Conservation (phyloP, 805 yeast genomes). For the Metschnikowia santaceciliae region DNA sequence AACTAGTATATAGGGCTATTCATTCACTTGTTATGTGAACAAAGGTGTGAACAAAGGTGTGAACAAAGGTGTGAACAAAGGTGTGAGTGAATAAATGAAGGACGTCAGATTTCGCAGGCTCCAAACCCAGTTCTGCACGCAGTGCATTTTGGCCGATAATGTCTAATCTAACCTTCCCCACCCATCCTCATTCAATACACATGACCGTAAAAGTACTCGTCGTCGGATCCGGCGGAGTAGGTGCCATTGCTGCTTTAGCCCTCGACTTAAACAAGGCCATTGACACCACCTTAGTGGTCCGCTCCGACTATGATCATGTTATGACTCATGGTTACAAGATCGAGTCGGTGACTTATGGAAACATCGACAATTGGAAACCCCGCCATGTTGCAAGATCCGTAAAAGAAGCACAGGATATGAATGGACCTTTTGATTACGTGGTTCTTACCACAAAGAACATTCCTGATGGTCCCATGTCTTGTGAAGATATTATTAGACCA, state of each 20-base stretch:
- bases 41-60: background rate
- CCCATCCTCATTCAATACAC: background rate
- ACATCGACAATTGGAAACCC: constrained; percentile 15
- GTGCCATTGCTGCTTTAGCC: constrained; percentile 17
- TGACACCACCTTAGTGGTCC: constrained; percentile 17
- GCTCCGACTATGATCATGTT: constrained; percentile 16
- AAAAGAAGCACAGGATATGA: constrained; percentile 9
- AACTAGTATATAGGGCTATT: background rate
- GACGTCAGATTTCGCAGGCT: no score
- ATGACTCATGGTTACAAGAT: constrained; percentile 13
- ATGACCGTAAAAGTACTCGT: constrained; percentile 15
- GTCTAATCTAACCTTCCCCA: background rate
- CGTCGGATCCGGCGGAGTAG: constrained; percentile 20
- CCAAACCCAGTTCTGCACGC: background rate
- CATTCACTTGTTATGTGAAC: no score
- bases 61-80: no score
- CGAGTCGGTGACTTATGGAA: constrained; percentile 15
- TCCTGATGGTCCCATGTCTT: constrained; percentile 31
- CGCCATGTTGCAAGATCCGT: constrained; percentile 11
- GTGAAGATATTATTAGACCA: constrained; percentile 39
- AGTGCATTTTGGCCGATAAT: background rate
- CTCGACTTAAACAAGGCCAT: constrained; percentile 10
- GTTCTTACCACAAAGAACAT: constrained; percentile 33
- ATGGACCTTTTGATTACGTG: constrained; percentile 27
- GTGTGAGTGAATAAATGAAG: background rate